Conservation (phyloP, 1,139 yeast genomes). For the Maudiozyma humilis region DNA sequence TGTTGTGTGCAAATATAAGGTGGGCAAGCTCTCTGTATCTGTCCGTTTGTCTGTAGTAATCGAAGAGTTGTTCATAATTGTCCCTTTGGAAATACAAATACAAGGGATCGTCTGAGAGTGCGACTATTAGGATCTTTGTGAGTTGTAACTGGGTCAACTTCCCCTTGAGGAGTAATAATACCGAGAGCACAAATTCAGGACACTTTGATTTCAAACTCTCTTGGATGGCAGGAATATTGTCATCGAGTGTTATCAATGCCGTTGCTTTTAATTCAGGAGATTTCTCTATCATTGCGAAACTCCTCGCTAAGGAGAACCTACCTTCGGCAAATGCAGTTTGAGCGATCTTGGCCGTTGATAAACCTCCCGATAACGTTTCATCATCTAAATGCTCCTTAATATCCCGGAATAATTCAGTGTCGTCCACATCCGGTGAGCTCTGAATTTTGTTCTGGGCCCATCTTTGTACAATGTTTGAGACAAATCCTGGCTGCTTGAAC, state of each 20-base stretch:
- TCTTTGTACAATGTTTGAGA: conserved; percentile 44
- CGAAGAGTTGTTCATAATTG: conserved; percentile 37
- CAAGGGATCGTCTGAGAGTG: conserved; percentile 37
- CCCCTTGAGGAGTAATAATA: conserved; percentile 46
- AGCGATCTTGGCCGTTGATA: conserved; percentile 60
- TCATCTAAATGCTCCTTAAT: conserved; percentile 39
- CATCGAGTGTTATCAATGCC: conserved; percentile 62
- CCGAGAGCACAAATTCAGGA: conserved; percentile 54
- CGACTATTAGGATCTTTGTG: conserved; percentile 42
- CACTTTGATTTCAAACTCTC: conserved; percentile 64
- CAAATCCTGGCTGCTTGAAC: conserved; percentile 25
- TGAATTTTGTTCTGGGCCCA: conserved; percentile 79
- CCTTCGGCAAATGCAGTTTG: conserved; percentile 79
- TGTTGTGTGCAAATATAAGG: conserved; percentile 31
- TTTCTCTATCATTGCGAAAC: conserved; percentile 61
- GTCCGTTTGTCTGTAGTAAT: conserved; percentile 56
- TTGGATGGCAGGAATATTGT: conserved; percentile 58
- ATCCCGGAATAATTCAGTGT: conserved; percentile 46
- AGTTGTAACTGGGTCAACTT: conserved; percentile 46
- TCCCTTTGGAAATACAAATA: conserved; percentile 36
- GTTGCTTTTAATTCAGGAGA: conserved; percentile 55
- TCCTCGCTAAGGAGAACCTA: conserved; percentile 55
- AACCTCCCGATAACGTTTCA: conserved; percentile 21
- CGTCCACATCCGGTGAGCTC: conserved; percentile 45
- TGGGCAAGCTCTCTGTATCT: conserved; percentile 40